Percentiles rank a stretch among this genome's conserved stretches.
These are phyloP conservation scores for Pachysolen tannophilus DNA, from an alignment of 805 yeast genomes.

Conservation along the genomic window DNA sequence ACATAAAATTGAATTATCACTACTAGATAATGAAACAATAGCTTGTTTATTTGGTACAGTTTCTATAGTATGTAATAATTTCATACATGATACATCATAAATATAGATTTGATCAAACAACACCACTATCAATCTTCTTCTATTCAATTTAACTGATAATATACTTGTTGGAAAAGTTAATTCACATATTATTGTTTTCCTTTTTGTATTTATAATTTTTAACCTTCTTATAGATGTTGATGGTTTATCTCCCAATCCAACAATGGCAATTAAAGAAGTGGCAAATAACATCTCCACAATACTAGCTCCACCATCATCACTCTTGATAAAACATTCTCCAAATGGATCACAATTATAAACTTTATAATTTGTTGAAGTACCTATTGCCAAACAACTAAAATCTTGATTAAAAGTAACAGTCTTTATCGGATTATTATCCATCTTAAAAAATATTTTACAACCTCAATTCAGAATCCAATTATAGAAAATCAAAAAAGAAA, in stretches of 20 bases:
- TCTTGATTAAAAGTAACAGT: constrained; percentile 81
- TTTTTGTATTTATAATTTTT: constrained; percentile 75
- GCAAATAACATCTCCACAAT: constrained; percentile 86
- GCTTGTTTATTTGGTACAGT: constrained; percentile 31
- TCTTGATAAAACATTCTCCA: constrained; percentile 53
- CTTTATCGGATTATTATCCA: constrained; percentile 19
- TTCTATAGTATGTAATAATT: constrained; percentile 65
- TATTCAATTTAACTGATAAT: constrained; percentile 65
- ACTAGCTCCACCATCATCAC: constrained; percentile 47
- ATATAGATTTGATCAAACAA: constrained; percentile 76
- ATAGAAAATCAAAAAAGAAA: too few species aligned
- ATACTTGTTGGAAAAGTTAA: constrained; percentile 76
- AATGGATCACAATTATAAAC: constrained; percentile 87
- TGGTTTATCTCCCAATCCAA: constrained; percentile 68
- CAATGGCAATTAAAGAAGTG: constrained; percentile 79
- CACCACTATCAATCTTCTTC: constrained; percentile 73
- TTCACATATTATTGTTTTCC: constrained; percentile 74
- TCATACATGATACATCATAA: constrained; percentile 87
- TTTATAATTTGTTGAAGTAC: constrained; percentile 54
- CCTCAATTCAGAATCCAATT: too few species aligned
- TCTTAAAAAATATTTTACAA: neutral
- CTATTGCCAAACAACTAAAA: constrained; percentile 70
- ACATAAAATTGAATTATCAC: constrained; percentile 42
- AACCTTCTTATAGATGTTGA: constrained; percentile 71
- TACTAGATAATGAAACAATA: constrained; percentile 25